A percentile compares a stretch with the other conserved stretches of the same genome.
These are phyloP conservation scores for Tetramitus jugosus DNA, from an alignment of 208 protist genomes.

Conservation along the genomic window DNA sequence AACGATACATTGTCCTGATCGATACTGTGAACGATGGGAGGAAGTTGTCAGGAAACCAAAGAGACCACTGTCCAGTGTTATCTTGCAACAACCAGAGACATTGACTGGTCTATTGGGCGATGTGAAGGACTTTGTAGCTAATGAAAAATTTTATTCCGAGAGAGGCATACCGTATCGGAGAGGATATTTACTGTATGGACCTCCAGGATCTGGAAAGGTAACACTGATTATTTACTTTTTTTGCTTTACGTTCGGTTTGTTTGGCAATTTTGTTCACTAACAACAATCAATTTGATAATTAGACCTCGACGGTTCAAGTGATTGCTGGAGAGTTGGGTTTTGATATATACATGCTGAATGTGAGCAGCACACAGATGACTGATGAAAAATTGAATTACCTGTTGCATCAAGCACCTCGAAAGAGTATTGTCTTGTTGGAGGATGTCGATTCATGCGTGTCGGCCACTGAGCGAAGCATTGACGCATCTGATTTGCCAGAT, in stretches of 20 bases:
- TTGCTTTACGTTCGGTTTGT: too few species aligned
- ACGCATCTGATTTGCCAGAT: too few species aligned
- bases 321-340: slow-evolving; percentile 75
- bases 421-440: slow-evolving; percentile 81
- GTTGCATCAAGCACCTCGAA: slow-evolving; percentile 64
- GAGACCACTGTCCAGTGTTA: slow-evolving; percentile 70
- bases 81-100: slow-evolving; percentile 62
- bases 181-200: slow-evolving; percentile 85
- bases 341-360: slow-evolving; percentile 83
- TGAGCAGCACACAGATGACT: slow-evolving; percentile 64
- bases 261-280: too few species aligned
- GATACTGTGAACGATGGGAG: slow-evolving; percentile 60
- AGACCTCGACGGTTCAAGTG: too few species aligned
- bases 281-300: too few species aligned
- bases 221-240: slow-evolving; percentile 71
- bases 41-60: slow-evolving; percentile 53
- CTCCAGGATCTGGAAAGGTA: slow-evolving; percentile 86
- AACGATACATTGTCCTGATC: slow-evolving; percentile 66
- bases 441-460: slow-evolving; percentile 88
- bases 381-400: slow-evolving; percentile 72
- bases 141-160: slow-evolving; percentile 68
- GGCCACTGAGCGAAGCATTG: too few species aligned
- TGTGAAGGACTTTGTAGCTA: slow-evolving; percentile 64
- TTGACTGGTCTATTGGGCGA: too few species aligned
- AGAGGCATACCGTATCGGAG: slow-evolving; percentile 88